These are phyloP conservation scores for Perkinsus olseni DNA, from an alignment of 169 alveolate genomes.

Conservation along the genomic window DNA sequence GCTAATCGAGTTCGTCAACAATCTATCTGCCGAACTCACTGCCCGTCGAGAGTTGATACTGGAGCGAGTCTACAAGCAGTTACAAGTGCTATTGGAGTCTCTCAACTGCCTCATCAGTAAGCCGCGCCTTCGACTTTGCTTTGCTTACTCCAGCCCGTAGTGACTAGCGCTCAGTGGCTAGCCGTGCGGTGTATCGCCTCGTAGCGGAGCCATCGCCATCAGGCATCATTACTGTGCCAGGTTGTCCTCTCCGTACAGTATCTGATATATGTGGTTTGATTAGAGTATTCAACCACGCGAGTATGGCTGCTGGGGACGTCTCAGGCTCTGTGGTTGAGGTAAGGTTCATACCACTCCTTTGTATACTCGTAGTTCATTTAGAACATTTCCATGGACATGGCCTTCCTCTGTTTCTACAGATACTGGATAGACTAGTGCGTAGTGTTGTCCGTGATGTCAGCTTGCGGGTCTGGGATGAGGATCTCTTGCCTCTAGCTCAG, in stretches of 20 bases:
- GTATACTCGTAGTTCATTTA: too few relatives aligned
- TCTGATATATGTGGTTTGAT: too few relatives aligned
- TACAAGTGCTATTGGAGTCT: neutral
- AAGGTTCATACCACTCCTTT: neutral
- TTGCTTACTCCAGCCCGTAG: neutral
- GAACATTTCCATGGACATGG: neutral
- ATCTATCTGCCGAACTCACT: neutral
- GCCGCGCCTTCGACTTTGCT: neutral
- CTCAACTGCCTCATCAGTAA: neutral
- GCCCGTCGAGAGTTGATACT: neutral
- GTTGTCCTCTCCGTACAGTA: too few relatives aligned
- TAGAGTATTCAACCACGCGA: too few relatives aligned
- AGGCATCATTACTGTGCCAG: too few relatives aligned
- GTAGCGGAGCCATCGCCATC: too few relatives aligned
- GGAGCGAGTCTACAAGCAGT: neutral
- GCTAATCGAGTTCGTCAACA: neutral
- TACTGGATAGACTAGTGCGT: neutral
- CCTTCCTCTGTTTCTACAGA: neutral
- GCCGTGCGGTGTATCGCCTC: too few relatives aligned
- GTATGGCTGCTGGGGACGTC: too few relatives aligned
- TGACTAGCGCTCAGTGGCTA: neutral
- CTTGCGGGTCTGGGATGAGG: neutral
- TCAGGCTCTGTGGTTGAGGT: too few relatives aligned
- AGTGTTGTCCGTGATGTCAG: neutral
- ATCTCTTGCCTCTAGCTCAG: neutral